Base-by-base conservation (phyloP, 179 eudicot genomes). In the Beta lomatogona region DNA sequence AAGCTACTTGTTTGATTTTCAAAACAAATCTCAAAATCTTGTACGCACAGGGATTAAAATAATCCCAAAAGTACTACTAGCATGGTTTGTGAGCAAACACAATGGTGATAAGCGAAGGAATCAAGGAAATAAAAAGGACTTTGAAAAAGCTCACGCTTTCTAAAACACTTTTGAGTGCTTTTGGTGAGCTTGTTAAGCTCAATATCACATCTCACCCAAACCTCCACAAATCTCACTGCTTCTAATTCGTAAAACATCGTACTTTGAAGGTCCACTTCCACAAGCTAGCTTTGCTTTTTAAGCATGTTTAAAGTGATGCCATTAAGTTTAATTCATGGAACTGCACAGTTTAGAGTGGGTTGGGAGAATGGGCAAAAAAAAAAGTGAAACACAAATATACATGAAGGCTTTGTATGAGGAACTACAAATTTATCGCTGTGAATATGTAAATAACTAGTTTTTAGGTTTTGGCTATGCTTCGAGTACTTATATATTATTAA, bases 121-220 rank as follows among this genome's bases (percentile, higher is more conserved):
- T 28, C 44, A 44, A 69, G 52, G 52, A 41, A 21, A 21, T 18
- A 41, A 44, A 69, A 69, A 41, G 44, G 52, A 44, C 18, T 5
- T 8, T 8, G 21, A 69, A 44, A 69, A 58, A 41, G 52, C 12
- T 68, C 48, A 68, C 36, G 72, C 68, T 36, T 36, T 36, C 41
- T 1, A 31, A 15, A 36, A 68, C 72, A 68, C 72, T 36, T 68
- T 68, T 31, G 46, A 73, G 63, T 73, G 46, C 0, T 19, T 73
- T 73, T 73, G 46, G 2, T 36, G 44, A 53, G 63, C 19, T 73
- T 73, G 22, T 54, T 73, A 19, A 36, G 45, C 77, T 73, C 52
- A 69, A 44, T 16, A 69, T 69, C 13, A 68, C 53, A 68, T 4
- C 72, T 45, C 7, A 48, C 53, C 69, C 44, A 14, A 64, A 5